These are phyloP conservation scores for Margaritispora aquatica DNA, from an alignment of 495 filamentous ascomycete genomes.

Conservation along the genomic window DNA sequence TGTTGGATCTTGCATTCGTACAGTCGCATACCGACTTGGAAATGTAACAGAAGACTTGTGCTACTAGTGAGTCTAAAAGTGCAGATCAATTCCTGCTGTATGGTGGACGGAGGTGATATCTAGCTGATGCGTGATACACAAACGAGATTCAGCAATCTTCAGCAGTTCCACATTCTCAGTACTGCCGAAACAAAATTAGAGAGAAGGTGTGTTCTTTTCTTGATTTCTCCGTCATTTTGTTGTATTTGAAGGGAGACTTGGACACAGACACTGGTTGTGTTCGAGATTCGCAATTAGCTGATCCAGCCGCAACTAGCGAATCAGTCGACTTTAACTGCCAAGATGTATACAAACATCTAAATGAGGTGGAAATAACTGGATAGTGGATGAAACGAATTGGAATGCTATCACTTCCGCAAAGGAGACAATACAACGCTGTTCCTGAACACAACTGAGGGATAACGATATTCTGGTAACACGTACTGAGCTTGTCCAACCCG, in stretches of 20 bases:
- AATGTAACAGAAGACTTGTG: background rate
- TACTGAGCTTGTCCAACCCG: no score
- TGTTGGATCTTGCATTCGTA: no score
- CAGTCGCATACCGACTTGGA: no score
- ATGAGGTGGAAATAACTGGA: background rate
- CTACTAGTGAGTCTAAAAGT: background rate
- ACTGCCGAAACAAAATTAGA: background rate
- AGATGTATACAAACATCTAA: background rate
- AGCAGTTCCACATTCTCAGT: background rate
- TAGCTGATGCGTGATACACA: background rate
- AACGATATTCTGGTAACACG: no score
- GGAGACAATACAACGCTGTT: background rate
- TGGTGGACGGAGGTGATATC: background rate
- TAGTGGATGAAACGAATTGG: background rate
- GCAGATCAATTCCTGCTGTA: background rate
- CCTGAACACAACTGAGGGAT: no score
- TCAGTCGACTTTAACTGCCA: background rate
- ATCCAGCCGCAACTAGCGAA: background rate
- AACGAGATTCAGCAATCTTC: background rate
- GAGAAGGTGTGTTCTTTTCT: no score
- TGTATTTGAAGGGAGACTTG: no score
- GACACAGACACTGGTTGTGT: no score
- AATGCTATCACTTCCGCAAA: background rate
- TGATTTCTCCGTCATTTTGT: background rate
- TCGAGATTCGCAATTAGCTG: background rate